These are phyloP conservation scores for Aspergillus nomiae DNA, from an alignment of 2,329 filamentous ascomycete species.

Conservation along the genomic window DNA sequence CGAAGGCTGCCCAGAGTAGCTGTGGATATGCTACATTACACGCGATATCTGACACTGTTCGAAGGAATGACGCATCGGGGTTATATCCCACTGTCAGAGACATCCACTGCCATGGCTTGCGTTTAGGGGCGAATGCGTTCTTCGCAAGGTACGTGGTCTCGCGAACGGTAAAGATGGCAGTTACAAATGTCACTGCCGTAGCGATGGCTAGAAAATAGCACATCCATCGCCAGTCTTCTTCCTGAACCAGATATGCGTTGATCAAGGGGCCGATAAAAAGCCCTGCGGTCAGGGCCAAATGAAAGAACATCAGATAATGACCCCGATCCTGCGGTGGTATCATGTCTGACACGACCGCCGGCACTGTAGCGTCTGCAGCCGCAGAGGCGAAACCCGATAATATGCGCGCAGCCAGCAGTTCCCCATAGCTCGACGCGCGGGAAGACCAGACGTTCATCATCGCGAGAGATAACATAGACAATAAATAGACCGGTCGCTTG, in stretches of 20 bases:
- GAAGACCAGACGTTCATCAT: slow-evolving; percentile 40
- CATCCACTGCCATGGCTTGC: slow-evolving; percentile 23
- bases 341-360: slow-evolving; percentile 39
- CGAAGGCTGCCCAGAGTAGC: slow-evolving; percentile 29
- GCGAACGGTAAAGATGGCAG: slow-evolving; percentile 25
- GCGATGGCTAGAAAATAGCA: slow-evolving; percentile 28
- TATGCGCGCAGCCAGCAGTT: slow-evolving; percentile 30
- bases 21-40: slow-evolving; percentile 27
- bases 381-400: slow-evolving; percentile 30
- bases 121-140: slow-evolving; percentile 7
- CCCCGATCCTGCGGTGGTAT: slow-evolving; percentile 38
- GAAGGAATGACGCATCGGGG: slow-evolving; percentile 26
- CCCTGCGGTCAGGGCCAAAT: slow-evolving; percentile 37
- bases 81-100: slow-evolving; percentile 24
- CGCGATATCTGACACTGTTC: slow-evolving; percentile 25
- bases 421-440: slow-evolving; percentile 25
- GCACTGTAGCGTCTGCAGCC: slow-evolving; percentile 40
- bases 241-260: slow-evolving; percentile 28
- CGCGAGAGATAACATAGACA: slow-evolving; percentile 34
- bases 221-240: slow-evolving; percentile 29
- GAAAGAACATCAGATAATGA: slow-evolving; percentile 42
- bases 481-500: slow-evolving; percentile 41
- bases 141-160: slow-evolving; percentile 24
- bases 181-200: slow-evolving; percentile 19
- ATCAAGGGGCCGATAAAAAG: slow-evolving; percentile 42